Evolutionary conservation across 345 rosid species (phyloP).

Genomic region (Jatropha curcas): DNA sequence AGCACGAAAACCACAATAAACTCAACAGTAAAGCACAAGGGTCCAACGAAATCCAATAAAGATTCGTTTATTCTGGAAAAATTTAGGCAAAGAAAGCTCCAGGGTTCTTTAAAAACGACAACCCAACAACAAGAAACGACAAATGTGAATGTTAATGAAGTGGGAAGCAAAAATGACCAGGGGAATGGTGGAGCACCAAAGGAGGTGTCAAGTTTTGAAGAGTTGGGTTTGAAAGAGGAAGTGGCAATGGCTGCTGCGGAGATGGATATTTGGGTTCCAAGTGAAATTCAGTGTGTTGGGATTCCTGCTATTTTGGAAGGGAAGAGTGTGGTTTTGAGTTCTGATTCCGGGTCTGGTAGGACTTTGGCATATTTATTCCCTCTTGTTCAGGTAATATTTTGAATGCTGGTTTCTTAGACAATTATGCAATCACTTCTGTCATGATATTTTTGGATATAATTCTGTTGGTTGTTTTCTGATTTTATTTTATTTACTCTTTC

Average conservation of each 20-base stretch:
- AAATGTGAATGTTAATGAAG: neutral
- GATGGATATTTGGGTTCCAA: slow-evolving; percentile 3
- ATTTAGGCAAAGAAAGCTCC: slow-evolving; percentile 17
- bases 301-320: slow-evolving; percentile 8
- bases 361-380: slow-evolving; percentile 6
- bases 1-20: neutral
- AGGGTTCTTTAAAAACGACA: neutral
- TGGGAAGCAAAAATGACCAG: neutral
- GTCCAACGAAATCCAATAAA: neutral
- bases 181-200: neutral
- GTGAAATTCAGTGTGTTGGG: slow-evolving; percentile 9
- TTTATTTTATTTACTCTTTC: neutral
- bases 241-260: neutral
- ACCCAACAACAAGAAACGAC: neutral
- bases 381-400: neutral
- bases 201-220: slow-evolving; percentile 7
- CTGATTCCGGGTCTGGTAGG: slow-evolving; percentile 6
- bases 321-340: slow-evolving; percentile 2
- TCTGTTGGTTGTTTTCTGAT: neutral
- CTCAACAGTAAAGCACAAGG: neutral
- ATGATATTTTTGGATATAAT: neutral
- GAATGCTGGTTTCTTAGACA: neutral
- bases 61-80: slow-evolving; percentile 12
- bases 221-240: slow-evolving; percentile 5
- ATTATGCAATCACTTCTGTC: neutral